Percentiles rank a stretch among this genome's conserved stretches.
Conservation (phyloP, 805 yeast genomes). For the Brettanomyces sp. region DNA sequence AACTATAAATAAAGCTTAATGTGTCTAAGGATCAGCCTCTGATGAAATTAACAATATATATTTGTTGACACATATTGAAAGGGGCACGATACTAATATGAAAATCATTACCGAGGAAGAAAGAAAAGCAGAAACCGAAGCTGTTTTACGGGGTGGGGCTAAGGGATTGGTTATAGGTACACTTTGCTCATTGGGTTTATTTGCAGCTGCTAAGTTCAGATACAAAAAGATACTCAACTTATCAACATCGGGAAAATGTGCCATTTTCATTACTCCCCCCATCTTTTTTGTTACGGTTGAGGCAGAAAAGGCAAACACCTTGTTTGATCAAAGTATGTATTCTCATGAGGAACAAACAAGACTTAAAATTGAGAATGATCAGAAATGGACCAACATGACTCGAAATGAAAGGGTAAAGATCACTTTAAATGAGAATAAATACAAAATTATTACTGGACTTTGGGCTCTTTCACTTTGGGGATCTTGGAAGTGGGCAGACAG, state of each 20-base stretch:
- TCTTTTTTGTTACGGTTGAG: too few species aligned
- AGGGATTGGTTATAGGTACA: conserved; percentile 33
- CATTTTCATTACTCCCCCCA: conserved; percentile 27
- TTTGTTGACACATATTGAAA: too few species aligned
- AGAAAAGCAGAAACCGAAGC: conserved; percentile 8
- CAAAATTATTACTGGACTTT: conserved; percentile 20
- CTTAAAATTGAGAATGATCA: conserved; percentile 24
- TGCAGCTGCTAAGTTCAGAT: conserved; percentile 38
- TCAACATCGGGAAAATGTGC: conserved; percentile 50
- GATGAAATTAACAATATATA: too few species aligned
- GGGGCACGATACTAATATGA: conserved; percentile 5
- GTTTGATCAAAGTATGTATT: too few species aligned
- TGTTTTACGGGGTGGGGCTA: conserved; percentile 11
- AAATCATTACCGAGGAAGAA: conserved; percentile 14
- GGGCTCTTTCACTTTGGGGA: conserved; percentile 77
- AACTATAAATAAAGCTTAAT: too few species aligned
- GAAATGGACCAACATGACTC: conserved; percentile 40
- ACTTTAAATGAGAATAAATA: conserved; percentile 48
- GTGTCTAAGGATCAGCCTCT: too few species aligned
- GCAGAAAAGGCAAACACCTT: too few species aligned
- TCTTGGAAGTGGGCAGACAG: conserved; percentile 67
- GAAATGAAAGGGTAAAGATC: conserved; percentile 40
- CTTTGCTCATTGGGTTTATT: conserved; percentile 48
- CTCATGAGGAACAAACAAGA: not conserved
- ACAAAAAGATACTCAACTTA: conserved; percentile 27